Base-by-base conservation (phyloP, 306 rosid genomes). In the Abrus precatorius region DNA sequence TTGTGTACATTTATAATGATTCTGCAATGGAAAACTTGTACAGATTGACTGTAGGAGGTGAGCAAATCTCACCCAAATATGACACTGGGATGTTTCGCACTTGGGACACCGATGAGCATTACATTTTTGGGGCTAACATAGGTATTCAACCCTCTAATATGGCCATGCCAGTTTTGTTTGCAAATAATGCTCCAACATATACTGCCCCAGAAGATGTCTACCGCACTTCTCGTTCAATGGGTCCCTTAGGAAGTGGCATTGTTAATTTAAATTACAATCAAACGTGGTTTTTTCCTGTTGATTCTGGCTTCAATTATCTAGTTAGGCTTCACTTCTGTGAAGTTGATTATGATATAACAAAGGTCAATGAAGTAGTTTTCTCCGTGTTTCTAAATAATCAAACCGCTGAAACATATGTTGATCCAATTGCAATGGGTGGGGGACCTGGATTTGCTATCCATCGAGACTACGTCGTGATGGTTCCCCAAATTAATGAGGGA, bases 251-350 rank as follows among this genome's bases (percentile, higher is more conserved):
- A 0, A 0, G 40, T 0, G 28, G 9, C 8, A 30, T 5, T 10
- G 0, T 29, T 47, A 84, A 82, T 57, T 53, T 82, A 27, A 60
- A 50, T 53, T 75, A 5, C 75, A 84, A 87, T 28, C 59, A n/a
- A 2, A 81, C 88, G 0, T 89, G 85, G 91, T 3, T 34, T 55
- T 85, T 85, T 6, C 29, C 80, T 0, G 57, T 89, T 5, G 93
- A 87, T 65, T 20, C 87, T 6, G 93, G 89, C 33, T 89, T 87
- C 82, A 14, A 8, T 0, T 85, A 87, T 73, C 77, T 90, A 2
- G 68, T 90, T 7, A 90, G 93, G 87, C 89, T 89, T 9, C 91
- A 89, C 76, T 85, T 87, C 30, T 89, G 93, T 32, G 83, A 87
- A 74, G 3, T 33, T 57, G 0, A 0, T 1, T 1, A 0, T 0